Conservation (phyloP, 352 stramenopile genomes). For the Blastocystis sp. region DNA sequence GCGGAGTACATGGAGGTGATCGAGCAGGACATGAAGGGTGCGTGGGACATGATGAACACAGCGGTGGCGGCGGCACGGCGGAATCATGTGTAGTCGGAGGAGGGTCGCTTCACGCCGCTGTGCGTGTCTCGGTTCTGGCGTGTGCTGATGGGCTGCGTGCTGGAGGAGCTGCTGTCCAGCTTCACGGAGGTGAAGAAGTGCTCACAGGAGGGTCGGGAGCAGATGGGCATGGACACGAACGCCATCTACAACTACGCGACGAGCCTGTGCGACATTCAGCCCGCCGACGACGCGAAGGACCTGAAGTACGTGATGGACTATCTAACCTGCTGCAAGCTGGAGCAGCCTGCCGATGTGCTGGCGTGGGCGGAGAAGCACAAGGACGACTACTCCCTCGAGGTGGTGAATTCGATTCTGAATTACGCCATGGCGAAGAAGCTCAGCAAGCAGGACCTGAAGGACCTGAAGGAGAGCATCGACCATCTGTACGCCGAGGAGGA, state of each 20-base stretch:
- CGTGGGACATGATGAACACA: slow-evolving; percentile 44
- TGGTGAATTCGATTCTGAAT: slow-evolving; percentile 63
- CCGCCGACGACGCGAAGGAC: slow-evolving; percentile 57
- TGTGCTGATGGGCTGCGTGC: slow-evolving; percentile 57
- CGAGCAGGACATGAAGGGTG: slow-evolving; percentile 28
- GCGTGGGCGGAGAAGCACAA: slow-evolving; percentile 64
- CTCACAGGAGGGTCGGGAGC: slow-evolving; percentile 58
- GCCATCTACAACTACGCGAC: slow-evolving; percentile 52
- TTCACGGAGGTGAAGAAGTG: slow-evolving; percentile 66
- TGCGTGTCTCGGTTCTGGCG: slow-evolving; percentile 61
- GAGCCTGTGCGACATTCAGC: slow-evolving; percentile 48
- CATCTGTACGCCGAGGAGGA: slow-evolving; percentile 45
- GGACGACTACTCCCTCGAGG: slow-evolving; percentile 30
- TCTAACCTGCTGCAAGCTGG: slow-evolving; percentile 62
- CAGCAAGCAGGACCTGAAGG: slow-evolving; percentile 65
- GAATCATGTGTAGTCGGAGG: slow-evolving; percentile 12
- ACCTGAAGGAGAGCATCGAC: slow-evolving; percentile 31
- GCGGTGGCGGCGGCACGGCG: neutral
- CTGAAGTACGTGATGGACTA: slow-evolving; percentile 67
- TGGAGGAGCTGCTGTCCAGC: slow-evolving; percentile 40
- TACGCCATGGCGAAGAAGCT: slow-evolving; percentile 65
- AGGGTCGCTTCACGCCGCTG: slow-evolving; percentile 13
- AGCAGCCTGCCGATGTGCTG: slow-evolving; percentile 42
- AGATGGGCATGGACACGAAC: slow-evolving; percentile 58
- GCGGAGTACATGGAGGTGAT: slow-evolving; percentile 44